Evolutionary conservation across 2,329 filamentous ascomycete species (phyloP), one percentile per base, ranked within the genome.

Genomic region (Neonectria coccinea): DNA sequence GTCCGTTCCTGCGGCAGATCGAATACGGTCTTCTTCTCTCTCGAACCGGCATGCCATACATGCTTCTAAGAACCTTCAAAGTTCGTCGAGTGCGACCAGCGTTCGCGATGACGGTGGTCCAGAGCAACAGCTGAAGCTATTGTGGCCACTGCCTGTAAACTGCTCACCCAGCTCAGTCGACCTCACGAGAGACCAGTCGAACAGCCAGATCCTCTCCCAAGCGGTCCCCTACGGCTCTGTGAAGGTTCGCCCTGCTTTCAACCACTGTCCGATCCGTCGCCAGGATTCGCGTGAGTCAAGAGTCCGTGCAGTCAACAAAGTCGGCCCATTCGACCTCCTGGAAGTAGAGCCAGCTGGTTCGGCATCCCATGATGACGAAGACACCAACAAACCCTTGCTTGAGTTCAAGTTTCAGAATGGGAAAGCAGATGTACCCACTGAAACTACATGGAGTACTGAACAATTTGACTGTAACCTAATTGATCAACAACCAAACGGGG

Each of bases 211-310:
- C 25, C 56, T 68, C 56, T 59, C 65, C 14, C 54, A 59, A 33
- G 67, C 65, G 22, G 66, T 64, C 25, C n/a, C 60, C 6, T 61
- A 63, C n/a, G 55, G 62, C 29, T 59, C 64, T 10, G 69, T 70
- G 16, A 77, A 78, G 36, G 66, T 73, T 31, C 71, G 70, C 4
- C 75, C 76, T 14, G 68, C 68, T 3, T 72, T 68, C 41, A 64
- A 69, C 6, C 44, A 68, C 16, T 50, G 70, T 33, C 56, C 63
- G 1, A 53, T 64, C 6, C 56, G 70, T 31, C 54, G 67, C 20
- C 58, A 25, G 22, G 45, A 39, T 18, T 41, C 36, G n/a, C 14
- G 56, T 10, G 31, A 56, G 47, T n/a, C 11, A 11, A 20, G n/a
- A 18, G 25, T 39, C 16, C 18, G 20, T 7, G 31, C n/a, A 16